phyloP scores from a whole-genome alignment of 495 filamentous ascomycete genomes.

The Glonium stellatum region DNA sequence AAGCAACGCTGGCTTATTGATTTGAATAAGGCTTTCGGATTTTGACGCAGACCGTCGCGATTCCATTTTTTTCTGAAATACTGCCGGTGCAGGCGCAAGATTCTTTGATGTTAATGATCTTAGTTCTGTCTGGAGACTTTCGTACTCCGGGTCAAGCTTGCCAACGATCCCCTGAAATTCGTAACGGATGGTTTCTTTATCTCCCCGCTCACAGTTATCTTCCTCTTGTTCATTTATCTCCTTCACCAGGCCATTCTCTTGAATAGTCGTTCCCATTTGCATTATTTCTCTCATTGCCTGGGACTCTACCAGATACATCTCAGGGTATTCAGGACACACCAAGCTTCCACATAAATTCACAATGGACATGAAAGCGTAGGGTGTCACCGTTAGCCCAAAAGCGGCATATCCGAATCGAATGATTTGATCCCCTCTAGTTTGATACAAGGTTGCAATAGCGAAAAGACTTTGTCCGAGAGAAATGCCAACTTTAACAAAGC shows the following conservation, averaged over 20 bases:
- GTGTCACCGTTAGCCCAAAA: slow-evolving; percentile 19
- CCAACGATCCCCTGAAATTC: not conserved
- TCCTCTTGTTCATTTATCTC: not conserved
- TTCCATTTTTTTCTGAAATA: no score
- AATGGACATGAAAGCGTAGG: slow-evolving; percentile 11
- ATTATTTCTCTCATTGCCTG: slow-evolving; percentile 7
- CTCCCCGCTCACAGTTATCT: not conserved
- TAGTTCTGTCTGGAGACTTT: no score
- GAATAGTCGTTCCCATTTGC: no score
- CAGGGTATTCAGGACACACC: slow-evolving; percentile 5
- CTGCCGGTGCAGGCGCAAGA: no score
- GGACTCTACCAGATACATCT: slow-evolving; percentile 8
- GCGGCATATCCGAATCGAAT: slow-evolving; percentile 10
- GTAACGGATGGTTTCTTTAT: not conserved
- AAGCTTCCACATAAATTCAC: slow-evolving; percentile 11
- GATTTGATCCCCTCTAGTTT: slow-evolving; percentile 11
- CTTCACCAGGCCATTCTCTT: not conserved
- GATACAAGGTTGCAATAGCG: slow-evolving; percentile 10
- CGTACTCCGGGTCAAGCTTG: no score
- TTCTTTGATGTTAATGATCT: no score
- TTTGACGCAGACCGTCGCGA: no score
- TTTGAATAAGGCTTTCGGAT: no score
- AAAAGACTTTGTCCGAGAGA: slow-evolving; percentile 6
- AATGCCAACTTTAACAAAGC: not conserved
- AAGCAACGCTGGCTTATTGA: not conserved